Evolutionary conservation across 2,329 filamentous ascomycete genomes (phyloP).

Genomic region (Phoma sp.): DNA sequence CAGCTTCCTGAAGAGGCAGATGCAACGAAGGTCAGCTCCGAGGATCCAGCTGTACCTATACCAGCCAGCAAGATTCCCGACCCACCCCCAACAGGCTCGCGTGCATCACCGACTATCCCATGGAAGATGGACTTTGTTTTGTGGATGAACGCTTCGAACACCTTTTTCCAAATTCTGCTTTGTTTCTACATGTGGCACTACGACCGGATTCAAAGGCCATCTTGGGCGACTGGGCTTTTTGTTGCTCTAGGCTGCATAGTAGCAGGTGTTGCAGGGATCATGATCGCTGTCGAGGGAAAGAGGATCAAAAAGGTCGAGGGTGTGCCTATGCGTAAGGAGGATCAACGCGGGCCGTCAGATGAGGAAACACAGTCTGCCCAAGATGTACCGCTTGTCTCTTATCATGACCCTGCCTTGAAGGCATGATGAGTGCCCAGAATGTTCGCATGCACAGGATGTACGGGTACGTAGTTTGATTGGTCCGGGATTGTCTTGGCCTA

Average conservation of each 20-base stretch:
- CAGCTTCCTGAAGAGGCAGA: constrained; percentile 53
- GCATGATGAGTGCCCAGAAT: constrained; percentile 31
- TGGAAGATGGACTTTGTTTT: constrained; percentile 85
- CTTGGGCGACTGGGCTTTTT: constrained; percentile 80
- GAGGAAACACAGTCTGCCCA: constrained; percentile 30
- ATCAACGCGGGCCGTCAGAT: constrained; percentile 27
- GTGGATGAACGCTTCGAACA: constrained; percentile 81
- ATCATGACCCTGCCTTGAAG: constrained; percentile 26
- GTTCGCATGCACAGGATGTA: constrained; percentile 9
- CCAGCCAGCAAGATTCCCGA: constrained; percentile 69
- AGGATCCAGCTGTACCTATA: constrained; percentile 63
- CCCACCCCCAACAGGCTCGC: constrained; percentile 72
- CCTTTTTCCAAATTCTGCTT: constrained; percentile 75
- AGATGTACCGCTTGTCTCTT: constrained; percentile 26
- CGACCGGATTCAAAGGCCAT: constrained; percentile 74
- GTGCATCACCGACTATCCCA: constrained; percentile 68
- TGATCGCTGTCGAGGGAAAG: constrained; percentile 74
- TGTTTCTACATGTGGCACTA: constrained; percentile 84
- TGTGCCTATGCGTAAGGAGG: constrained; percentile 40
- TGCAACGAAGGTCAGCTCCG: constrained; percentile 36
- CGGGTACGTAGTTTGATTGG: constrained; percentile 14
- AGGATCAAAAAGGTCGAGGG: constrained; percentile 48
- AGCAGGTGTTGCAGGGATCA: constrained; percentile 70
- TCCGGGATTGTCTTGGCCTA: background rate
- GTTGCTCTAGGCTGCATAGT: constrained; percentile 76